phyloP scores from a whole-genome alignment of 1,284 basidiomycete genomes.

The Rhodotorula mucilaginosa region DNA sequence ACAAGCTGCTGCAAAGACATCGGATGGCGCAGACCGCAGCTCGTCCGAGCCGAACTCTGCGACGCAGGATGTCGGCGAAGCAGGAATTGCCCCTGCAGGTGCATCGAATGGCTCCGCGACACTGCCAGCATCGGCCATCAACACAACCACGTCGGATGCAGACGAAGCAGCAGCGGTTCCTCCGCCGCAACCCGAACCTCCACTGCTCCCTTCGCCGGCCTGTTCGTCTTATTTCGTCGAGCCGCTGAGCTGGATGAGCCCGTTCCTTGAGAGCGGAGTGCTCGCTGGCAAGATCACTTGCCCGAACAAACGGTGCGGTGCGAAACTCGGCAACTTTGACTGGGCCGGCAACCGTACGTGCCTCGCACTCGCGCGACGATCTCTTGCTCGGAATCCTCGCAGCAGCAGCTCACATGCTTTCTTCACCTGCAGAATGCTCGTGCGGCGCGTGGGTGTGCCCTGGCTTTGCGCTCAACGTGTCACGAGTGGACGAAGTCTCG shows the following conservation, averaged over 20 bases:
- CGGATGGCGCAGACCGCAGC: background rate
- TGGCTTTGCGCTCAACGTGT: conserved; percentile 41
- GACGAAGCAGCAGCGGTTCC: background rate
- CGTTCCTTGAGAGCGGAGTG: conserved; percentile 67
- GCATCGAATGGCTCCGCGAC: background rate
- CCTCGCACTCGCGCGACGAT: background rate
- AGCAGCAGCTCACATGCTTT: background rate
- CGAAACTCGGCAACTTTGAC: conserved; percentile 91
- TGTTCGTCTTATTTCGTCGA: conserved; percentile 91
- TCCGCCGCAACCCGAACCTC: conserved; percentile 2
- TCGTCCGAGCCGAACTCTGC: no score
- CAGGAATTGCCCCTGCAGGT: background rate
- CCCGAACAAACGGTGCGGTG: conserved; percentile 82
- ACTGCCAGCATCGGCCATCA: background rate
- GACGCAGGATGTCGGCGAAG: background rate
- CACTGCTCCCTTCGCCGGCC: conserved; percentile 33
- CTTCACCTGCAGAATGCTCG: conserved; percentile 37
- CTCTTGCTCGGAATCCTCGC: background rate
- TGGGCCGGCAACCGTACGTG: conserved; percentile 75
- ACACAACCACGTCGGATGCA: background rate
- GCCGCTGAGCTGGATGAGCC: conserved; percentile 92
- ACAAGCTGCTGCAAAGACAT: background rate
- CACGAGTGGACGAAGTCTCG: conserved; percentile 41
- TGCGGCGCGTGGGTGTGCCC: conserved; percentile 46
- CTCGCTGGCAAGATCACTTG: conserved; percentile 84